Evolutionary conservation across 257 asterid species (phyloP).

Genomic region (Ajuga chamaepitys): DNA sequence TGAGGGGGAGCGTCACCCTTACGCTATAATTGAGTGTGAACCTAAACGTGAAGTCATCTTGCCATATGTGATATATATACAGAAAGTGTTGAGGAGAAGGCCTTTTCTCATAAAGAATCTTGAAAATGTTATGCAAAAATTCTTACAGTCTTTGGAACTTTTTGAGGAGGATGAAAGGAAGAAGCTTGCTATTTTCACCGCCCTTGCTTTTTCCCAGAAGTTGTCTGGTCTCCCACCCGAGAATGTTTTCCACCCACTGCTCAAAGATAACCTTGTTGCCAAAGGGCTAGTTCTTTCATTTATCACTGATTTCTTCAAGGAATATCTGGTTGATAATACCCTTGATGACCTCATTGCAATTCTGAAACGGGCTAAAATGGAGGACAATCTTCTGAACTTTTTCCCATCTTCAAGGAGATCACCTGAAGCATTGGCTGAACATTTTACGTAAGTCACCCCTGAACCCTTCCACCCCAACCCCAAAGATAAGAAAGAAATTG

Average conservation of each 20-base stretch:
- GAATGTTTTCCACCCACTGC: conserved; percentile 93
- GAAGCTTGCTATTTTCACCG: conserved; percentile 97
- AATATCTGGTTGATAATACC: conserved; percentile 90
- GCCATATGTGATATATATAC: conserved; percentile 86
- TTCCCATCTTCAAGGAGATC: conserved; percentile 83
- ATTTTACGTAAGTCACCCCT: conserved; percentile 68
- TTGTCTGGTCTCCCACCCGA: conserved; percentile 97
- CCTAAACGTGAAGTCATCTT: conserved; percentile 79
- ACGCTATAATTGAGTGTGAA: conserved; percentile 75
- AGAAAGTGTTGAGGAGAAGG: conserved; percentile 80
- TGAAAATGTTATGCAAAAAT: conserved; percentile 95
- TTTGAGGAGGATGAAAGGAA: conserved; percentile 93
- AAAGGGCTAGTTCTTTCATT: conserved; percentile 96
- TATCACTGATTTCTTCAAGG: conserved; percentile 91
- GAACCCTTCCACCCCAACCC: neutral
- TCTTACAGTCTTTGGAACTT: conserved; percentile 89
- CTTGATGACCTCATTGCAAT: conserved; percentile 93
- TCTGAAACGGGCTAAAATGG: conserved; percentile 88
- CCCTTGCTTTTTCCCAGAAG: conserved; percentile 98
- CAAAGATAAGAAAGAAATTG: no score
- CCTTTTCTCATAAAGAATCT: conserved; percentile 96
- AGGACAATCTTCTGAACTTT: conserved; percentile 81
- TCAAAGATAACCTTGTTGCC: conserved; percentile 92
- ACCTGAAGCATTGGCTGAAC: conserved; percentile 89
- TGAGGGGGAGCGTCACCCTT: conserved; percentile 97